phyloP scores from a whole-genome alignment of 2,329 filamentous ascomycete genomes.

The Trichophyton schoenleinii region DNA sequence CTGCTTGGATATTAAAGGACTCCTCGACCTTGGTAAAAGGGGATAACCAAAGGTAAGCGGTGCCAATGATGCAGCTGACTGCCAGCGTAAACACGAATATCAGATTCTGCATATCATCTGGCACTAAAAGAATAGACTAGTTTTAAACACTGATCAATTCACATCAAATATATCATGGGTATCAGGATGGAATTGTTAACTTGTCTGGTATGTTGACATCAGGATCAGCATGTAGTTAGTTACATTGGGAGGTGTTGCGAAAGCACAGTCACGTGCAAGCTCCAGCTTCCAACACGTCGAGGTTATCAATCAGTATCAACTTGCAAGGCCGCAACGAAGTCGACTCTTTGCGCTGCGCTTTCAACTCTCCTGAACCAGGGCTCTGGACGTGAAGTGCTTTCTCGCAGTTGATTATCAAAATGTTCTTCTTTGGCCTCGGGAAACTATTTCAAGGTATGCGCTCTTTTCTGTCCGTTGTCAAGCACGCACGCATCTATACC shows the following conservation, averaged over 20 bases:
- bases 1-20: conserved; percentile 92
- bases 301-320: no score
- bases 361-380: not conserved
- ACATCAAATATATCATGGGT: no score
- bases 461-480: not conserved
- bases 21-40: conserved; percentile 98
- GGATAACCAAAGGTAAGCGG: conserved; percentile 33
- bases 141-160: no score
- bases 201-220: no score
- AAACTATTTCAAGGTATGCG: conserved; percentile 59
- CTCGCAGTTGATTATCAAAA: conserved; percentile 29
- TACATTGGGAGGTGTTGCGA: no score
- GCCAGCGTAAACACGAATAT: not conserved
- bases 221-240: no score
- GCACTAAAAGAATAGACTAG: not conserved
- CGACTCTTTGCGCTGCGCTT: conserved; percentile 1
- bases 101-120: not conserved
- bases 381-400: not conserved
- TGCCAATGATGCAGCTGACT: not conserved
- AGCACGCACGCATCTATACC: not conserved
- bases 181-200: no score
- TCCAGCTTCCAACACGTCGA: no score
- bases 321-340: no score
- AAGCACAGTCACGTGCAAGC: no score
- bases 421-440: conserved; percentile 58